Conservation (phyloP, 306 rosid genomes). For the Datisca glomerata region DNA sequence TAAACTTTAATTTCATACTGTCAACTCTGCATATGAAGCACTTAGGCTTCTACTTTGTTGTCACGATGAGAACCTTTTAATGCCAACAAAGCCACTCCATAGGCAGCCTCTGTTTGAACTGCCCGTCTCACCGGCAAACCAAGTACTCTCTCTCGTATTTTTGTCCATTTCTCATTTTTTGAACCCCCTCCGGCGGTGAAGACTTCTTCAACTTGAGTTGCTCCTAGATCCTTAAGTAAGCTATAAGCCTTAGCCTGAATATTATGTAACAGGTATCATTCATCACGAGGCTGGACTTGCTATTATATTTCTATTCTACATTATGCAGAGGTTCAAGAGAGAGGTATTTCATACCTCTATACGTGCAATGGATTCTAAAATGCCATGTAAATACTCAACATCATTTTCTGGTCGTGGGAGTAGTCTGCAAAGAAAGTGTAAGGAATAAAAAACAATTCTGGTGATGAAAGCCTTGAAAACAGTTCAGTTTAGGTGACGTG, state of each 20-base stretch:
- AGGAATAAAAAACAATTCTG: too few relatives aligned
- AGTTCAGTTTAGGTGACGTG: too few relatives aligned
- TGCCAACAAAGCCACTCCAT: slow-evolving; percentile 87
- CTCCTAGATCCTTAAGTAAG: slow-evolving; percentile 65
- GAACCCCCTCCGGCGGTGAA: slow-evolving; percentile 86
- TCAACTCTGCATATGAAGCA: too few relatives aligned
- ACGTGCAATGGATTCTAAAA: slow-evolving; percentile 85
- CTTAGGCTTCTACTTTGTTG: background rate
- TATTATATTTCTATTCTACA: background rate
- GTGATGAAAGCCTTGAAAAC: too few relatives aligned
- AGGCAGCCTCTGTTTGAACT: slow-evolving; percentile 73
- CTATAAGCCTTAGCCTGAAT: slow-evolving; percentile 65
- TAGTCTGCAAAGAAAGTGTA: too few relatives aligned
- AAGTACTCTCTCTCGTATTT: slow-evolving; percentile 72
- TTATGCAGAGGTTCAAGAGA: background rate
- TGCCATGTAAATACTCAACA: slow-evolving; percentile 67
- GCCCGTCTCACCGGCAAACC: slow-evolving; percentile 67
- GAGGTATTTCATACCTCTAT: slow-evolving; percentile 48
- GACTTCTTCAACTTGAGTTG: slow-evolving; percentile 56
- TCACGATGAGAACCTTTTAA: slow-evolving; percentile 42
- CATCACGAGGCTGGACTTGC: background rate
- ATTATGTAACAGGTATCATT: background rate
- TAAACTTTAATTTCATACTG: too few relatives aligned
- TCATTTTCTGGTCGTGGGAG: slow-evolving; percentile 78
- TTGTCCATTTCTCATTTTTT: slow-evolving; percentile 65